Evolutionary conservation across 2,329 filamentous ascomycete genomes (phyloP), one percentile per base, ranked within the genome.

Genomic region (Shiraia sp.): DNA sequence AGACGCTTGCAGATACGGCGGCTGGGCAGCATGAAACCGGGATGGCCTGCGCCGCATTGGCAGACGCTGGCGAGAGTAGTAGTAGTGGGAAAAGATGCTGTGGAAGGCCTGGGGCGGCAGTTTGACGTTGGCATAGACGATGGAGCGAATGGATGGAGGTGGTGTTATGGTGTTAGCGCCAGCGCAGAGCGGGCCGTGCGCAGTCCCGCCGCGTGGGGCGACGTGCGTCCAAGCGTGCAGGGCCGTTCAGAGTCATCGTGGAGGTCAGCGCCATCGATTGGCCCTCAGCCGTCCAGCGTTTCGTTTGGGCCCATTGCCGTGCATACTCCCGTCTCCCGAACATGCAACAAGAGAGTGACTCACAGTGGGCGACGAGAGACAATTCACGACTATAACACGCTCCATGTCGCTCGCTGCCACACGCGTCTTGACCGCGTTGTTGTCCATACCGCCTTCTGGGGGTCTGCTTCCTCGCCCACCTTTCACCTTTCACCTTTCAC

Each of bases 301-400:
- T 69, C 56, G 65, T 66, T 64, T 52, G 47, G 49, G 44, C 24
- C 41, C n/a, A 36, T 45, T 49, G 37, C 47, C 46, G 48, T 56
- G 60, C 59, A 55, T 55, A 31, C n/a, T 42, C 47, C 44, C 49
- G 53, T 48, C 50, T 51, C 31, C 40, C 47, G 36, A 48, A 42
- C 19, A 45, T 56, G 55, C 51, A 62, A 54, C 28, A 47, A 45
- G 43, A 45, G 43, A 49, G 61, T 69, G 66, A 69, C 61, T 69
- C 66, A 69, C 51, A 50, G 47, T 55, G 48, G 61, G 56, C 61
- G 55, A 57, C 39, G 53, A 55, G 42, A 53, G 28, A 13, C 14
- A 16, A 29, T 53, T 61, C 66, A 55, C 66, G 65, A 66, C 65
- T 64, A 68, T 65, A 68, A 68, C 66, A 68, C 65, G 66, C 53